These are phyloP conservation scores for Phytophthora megakarya DNA, from an alignment of 352 stramenopile species.

Conservation along the genomic window DNA sequence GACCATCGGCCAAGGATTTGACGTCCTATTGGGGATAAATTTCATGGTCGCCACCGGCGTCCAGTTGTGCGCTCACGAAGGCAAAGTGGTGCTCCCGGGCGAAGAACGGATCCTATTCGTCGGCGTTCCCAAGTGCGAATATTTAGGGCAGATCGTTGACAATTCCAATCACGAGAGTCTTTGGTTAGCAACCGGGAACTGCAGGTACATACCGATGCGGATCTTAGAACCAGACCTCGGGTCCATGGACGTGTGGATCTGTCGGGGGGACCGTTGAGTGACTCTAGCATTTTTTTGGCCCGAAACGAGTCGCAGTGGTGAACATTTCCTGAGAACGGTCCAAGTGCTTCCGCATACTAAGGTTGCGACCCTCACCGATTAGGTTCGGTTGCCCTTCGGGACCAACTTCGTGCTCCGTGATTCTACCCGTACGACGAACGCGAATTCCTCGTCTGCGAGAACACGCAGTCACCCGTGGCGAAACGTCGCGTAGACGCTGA, in stretches of 20 bases:
- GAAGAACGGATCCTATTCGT: neutral
- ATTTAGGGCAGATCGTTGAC: neutral
- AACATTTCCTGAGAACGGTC: neutral
- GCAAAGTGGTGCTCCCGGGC: too few relatives aligned
- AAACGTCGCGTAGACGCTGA: neutral
- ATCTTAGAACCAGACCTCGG: too few relatives aligned
- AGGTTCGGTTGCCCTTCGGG: neutral
- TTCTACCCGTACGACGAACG: neutral
- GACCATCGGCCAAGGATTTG: slow-evolving; percentile 31
- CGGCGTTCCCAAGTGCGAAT: neutral
- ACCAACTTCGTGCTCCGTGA: slow-evolving; percentile 1
- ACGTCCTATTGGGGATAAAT: too few relatives aligned
- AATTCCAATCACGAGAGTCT: too few relatives aligned
- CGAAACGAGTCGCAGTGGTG: neutral
- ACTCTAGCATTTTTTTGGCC: neutral
- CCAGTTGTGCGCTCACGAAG: too few relatives aligned
- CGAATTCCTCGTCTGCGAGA: too few relatives aligned
- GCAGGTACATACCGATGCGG: too few relatives aligned
- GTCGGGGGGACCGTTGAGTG: neutral
- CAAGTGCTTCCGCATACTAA: neutral
- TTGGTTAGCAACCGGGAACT: neutral
- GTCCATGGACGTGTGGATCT: too few relatives aligned
- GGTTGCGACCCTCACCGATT: neutral
- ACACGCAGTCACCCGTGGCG: neutral
- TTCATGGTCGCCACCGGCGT: too few relatives aligned